Evolutionary conservation across 352 stramenopile genomes (phyloP).

Genomic region (Plasmopara halstedii): DNA sequence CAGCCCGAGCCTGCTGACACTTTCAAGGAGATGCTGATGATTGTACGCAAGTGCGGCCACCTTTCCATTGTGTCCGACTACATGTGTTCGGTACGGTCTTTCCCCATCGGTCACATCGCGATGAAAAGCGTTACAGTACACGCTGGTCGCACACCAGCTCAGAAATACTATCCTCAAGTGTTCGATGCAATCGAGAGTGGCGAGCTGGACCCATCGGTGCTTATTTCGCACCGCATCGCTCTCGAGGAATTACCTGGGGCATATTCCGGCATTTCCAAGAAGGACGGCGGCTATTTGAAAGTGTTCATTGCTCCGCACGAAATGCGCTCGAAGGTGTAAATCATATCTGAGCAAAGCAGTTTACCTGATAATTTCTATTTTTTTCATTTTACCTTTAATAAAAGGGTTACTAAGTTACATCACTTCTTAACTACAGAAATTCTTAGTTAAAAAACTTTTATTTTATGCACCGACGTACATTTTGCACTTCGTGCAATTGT

Average conservation of each 20-base stretch:
- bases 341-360: neutral
- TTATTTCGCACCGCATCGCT: constrained; percentile 48
- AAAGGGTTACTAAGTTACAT: too few species aligned
- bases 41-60: constrained; percentile 50
- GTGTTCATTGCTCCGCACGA: constrained; percentile 44
- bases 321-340: constrained; percentile 29
- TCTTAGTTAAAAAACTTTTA: too few species aligned
- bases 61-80: constrained; percentile 54
- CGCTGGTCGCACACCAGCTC: constrained; percentile 36
- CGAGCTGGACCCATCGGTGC: constrained; percentile 41
- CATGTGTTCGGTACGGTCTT: constrained; percentile 27
- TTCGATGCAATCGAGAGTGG: constrained; percentile 46
- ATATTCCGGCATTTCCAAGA: constrained; percentile 45
- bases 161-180: constrained; percentile 53
- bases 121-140: constrained; percentile 56
- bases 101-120: constrained; percentile 50
- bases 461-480: too few species aligned
- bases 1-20: constrained; percentile 42
- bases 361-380: too few species aligned
- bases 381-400: too few species aligned
- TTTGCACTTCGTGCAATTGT: too few species aligned
- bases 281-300: constrained; percentile 55
- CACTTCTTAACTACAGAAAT: too few species aligned
- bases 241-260: constrained; percentile 48
- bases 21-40: constrained; percentile 51